A percentile compares a stretch with the other conserved stretches of the same genome.
These are phyloP conservation scores for Phytophthora quininea DNA, from an alignment of 352 stramenopile species.

Conservation along the genomic window DNA sequence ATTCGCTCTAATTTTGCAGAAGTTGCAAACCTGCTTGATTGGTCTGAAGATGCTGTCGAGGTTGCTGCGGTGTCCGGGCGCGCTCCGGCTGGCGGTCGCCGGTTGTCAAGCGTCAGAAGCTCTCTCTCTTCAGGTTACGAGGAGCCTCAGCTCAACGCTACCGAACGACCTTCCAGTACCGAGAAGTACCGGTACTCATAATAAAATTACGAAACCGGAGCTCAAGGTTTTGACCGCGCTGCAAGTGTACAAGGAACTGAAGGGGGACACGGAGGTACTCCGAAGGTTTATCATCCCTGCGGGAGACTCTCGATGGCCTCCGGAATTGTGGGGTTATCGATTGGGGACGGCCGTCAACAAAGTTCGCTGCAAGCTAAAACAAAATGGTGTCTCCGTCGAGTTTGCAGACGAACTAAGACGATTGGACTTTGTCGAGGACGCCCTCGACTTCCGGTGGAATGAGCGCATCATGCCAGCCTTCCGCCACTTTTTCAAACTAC, in stretches of 20 bases:
- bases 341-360: not conserved
- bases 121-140: not conserved
- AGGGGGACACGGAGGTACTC: not conserved
- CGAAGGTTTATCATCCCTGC: not conserved
- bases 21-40: not conserved
- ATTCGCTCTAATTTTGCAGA: too few species aligned
- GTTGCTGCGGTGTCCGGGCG: not conserved
- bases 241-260: not conserved
- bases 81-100: not conserved
- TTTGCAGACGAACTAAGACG: conserved; percentile 10
- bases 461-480: conserved; percentile 33
- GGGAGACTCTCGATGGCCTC: not conserved
- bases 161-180: not conserved
- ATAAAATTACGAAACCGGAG: too few species aligned
- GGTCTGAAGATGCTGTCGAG: not conserved
- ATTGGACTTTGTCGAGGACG: conserved; percentile 32
- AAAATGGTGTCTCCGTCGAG: not conserved
- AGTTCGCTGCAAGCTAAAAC: not conserved
- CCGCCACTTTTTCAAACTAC: conserved; percentile 25
- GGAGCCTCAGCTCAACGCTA: not conserved
- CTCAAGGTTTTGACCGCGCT: not conserved
- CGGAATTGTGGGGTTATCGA: not conserved
- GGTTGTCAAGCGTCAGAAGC: not conserved
- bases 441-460: conserved; percentile 28
- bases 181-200: not conserved